These are phyloP conservation scores for Petunia secreta DNA, from an alignment of 257 asterid genomes.

Conservation along the genomic window DNA sequence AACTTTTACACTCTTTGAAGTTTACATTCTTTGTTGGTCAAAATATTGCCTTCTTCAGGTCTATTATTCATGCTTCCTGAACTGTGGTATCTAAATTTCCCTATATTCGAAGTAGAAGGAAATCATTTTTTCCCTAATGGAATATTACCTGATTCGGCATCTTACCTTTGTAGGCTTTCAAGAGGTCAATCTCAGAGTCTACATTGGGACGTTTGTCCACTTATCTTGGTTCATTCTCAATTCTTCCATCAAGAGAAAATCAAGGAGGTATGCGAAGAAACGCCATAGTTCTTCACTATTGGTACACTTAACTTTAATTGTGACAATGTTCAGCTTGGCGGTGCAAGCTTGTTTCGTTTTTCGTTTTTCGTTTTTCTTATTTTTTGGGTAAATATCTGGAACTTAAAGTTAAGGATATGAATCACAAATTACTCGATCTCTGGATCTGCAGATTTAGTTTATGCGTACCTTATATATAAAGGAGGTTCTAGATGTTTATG, in stretches of 20 bases:
- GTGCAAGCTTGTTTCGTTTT: not conserved
- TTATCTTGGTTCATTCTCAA: conserved; percentile 68
- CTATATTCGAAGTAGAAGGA: conserved; percentile 18
- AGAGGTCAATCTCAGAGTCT: conserved; percentile 79
- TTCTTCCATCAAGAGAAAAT: conserved; percentile 57
- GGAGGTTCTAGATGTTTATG: not conserved
- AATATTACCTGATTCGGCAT: conserved; percentile 24
- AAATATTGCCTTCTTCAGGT: not conserved
- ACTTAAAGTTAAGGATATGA: not conserved
- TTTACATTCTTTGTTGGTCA: conserved; percentile 21
- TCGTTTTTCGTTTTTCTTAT: not conserved
- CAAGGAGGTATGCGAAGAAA: conserved; percentile 56
- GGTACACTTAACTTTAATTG: conserved; percentile 4
- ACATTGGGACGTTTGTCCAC: conserved; percentile 72
- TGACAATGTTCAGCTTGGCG: not conserved
- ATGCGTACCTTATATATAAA: not conserved
- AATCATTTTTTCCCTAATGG: conserved; percentile 26
- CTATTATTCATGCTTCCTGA: conserved; percentile 10
- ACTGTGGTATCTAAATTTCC: not conserved
- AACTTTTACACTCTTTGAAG: conserved; percentile 6
- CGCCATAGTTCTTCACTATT: conserved; percentile 24
- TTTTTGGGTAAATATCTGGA: not conserved
- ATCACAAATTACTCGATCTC: conserved; percentile 12
- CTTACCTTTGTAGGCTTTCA: conserved; percentile 52
- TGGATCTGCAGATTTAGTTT: not conserved